Percentiles rank a stretch among this genome's conserved stretches.
These are phyloP conservation scores for Glycyrrhiza uralensis DNA, from an alignment of 306 rosid species.

Conservation along the genomic window DNA sequence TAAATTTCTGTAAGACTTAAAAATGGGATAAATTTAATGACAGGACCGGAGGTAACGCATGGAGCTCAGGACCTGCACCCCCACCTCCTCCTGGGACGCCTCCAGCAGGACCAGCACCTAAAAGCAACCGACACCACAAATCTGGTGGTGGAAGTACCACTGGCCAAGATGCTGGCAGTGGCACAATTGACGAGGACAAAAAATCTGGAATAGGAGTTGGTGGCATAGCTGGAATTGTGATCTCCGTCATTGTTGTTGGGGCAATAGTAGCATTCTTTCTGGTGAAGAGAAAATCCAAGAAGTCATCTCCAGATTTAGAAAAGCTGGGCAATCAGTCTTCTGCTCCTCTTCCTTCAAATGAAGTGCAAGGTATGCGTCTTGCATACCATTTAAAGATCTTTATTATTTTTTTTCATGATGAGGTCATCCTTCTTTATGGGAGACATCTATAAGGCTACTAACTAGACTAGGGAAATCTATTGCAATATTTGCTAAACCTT, in stretches of 20 bases:
- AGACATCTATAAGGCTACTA: too few relatives aligned
- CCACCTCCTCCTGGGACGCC: slow-evolving; percentile 86
- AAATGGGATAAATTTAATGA: slow-evolving; percentile 24
- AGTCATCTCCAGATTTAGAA: slow-evolving; percentile 63
- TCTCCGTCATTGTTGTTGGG: slow-evolving; percentile 67
- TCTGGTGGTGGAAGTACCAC: slow-evolving; percentile 44
- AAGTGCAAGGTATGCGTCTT: slow-evolving; percentile 63
- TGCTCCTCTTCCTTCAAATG: slow-evolving; percentile 58
- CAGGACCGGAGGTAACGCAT: slow-evolving; percentile 71
- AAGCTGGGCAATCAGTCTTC: slow-evolving; percentile 60
- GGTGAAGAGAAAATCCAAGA: slow-evolving; percentile 71
- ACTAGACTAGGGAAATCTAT: slow-evolving; percentile 7
- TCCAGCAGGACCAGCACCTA: slow-evolving; percentile 42
- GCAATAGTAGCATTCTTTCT: slow-evolving; percentile 71
- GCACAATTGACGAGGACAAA: slow-evolving; percentile 36
- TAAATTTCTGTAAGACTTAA: slow-evolving; percentile 25
- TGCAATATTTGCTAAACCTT: neutral
- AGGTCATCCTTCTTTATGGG: neutral
- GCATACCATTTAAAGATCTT: slow-evolving; percentile 11
- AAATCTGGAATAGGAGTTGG: slow-evolving; percentile 83
- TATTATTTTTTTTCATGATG: neutral
- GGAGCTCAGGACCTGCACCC: slow-evolving; percentile 92
- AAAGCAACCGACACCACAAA: slow-evolving; percentile 45
- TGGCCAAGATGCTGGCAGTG: slow-evolving; percentile 37
- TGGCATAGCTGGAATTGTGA: slow-evolving; percentile 78